Conservation (phyloP, 139 green algal species). For the Trebouxia sp. region DNA sequence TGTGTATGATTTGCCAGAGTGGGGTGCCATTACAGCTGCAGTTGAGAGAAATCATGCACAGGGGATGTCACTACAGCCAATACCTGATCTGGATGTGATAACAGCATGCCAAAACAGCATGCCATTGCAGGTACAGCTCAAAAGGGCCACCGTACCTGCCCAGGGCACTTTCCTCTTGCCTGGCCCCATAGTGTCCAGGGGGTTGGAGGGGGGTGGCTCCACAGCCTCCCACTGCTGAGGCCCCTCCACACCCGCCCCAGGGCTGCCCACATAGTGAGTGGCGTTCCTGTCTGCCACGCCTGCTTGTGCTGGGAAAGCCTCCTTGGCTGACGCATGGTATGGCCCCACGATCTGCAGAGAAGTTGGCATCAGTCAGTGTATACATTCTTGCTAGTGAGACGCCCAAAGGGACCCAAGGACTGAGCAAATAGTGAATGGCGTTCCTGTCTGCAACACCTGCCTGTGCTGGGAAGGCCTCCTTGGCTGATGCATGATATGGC, state of each 20-base stretch:
- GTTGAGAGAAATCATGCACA: no score
- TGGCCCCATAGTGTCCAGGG: constrained; percentile 21
- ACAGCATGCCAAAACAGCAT: no score
- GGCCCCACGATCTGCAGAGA: background rate
- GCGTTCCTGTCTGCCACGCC: constrained; percentile 16
- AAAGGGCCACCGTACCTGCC: no score
- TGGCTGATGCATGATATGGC: constrained; percentile 14
- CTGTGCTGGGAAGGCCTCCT: constrained; percentile 1
- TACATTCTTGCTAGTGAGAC: no score
- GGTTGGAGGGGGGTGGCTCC: background rate
- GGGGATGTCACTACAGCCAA: no score
- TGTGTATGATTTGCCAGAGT: no score
- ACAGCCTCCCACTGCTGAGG: constrained; percentile 17
- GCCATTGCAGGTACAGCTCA: no score
- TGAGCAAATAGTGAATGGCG: background rate
- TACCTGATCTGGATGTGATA: no score
- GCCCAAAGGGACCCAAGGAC: no score
- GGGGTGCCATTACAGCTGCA: no score
- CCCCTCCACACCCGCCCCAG: constrained; percentile 13
- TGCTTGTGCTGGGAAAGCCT: constrained; percentile 10
- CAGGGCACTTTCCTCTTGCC: constrained; percentile 20
- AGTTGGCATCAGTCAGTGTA: no score
- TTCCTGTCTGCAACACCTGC: constrained; percentile 23
- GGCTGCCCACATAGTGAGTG: background rate
- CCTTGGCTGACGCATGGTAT: constrained; percentile 9